Base-by-base conservation (phyloP, 1,284 basidiomycete species). In the Thecaphora frezii region DNA sequence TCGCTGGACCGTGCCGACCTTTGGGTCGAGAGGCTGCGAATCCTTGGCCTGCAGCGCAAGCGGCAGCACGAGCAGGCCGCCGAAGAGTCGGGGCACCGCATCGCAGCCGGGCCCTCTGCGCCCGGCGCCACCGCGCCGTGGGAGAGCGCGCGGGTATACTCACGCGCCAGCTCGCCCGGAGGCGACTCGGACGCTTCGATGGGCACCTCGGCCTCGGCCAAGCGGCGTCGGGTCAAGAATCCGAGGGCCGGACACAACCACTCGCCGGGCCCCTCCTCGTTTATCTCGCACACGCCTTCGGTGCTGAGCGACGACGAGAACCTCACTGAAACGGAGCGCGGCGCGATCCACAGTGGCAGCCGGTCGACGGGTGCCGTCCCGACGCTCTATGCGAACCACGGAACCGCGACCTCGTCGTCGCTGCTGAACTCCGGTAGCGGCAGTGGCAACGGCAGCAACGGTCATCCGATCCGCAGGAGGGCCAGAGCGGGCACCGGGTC, bases 1-100 rank as follows among this genome's bases (percentile, higher is more conserved):
- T 90, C 87, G 61, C 82, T 94, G 73, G 91, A 93, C 72, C 83
- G 88, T 48, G 92, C 91, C 28, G 92, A 94, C 77, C 84, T 87
- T 84, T 93, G 81, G 69, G 89, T 87, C 9, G 73, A 75, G 54
- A 58, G 74, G n/a, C 61, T 76, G 14, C 54, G 69, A 37, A 61
- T 73, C 18, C 38, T 74, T 1, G 71, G 71, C 24, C 48, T 73
- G 30, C 71, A 73, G 43, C 54, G 73, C 18, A 73, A 74, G 53
- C 58, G 72, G 2, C 56, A 63, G 44, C 71, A 74, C 46, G 71
- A 74, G 43, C 55, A 54, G 16, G 38, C 45, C 8, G 39, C 25
- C 21, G 60, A 58, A 18, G 33, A 16, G 5, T 36, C 33, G 33
- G 46, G 40, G 45, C 51, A 60, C 18, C 52, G 56, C 33, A 63